Base-by-base conservation (phyloP, 2,329 filamentous ascomycete genomes). In the Shiraia sp. region DNA sequence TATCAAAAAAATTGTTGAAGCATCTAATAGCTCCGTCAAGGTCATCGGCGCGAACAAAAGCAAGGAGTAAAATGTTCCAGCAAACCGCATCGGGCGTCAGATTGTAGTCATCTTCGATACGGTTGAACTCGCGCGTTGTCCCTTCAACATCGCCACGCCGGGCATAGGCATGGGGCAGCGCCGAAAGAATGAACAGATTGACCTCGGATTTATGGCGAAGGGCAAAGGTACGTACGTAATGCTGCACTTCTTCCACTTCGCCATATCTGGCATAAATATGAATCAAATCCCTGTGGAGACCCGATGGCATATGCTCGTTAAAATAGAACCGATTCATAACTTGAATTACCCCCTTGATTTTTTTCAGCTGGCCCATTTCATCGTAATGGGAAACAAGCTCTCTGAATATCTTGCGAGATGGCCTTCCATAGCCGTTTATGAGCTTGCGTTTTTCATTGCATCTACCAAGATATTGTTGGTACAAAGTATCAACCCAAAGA, bases 51-150 rank as follows among this genome's bases (percentile, higher is more conserved):
- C 82, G 82, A 13, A 78, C 77, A 66, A 90, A 80, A 2, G 86
- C 85, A 57, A 85, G 82, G 32, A 97, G 74, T 19, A 96, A 69
- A 15, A 85, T 83, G 60, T 95, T 95, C 85, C 87, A 95, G 49
- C 79, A 82, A 25, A 75, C 64, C 1, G 78, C 65, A 49, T 82
- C 80, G 6, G 85, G 85, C 29, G 72, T 52, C 12, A 86, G 55
- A 1, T 73, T 69, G 56, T 83, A 85, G 35, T 81, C 74, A 6
- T 70, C 55, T 16, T 65, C 61, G 41, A 93, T 81, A n/a, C 77
- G 74, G 32, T 81, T 61, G 47, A 96, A 86, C 25, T 85, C 79
- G 14, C 73, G 65, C 35, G 79, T 71, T 0, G 85, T 81, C 36
- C 80, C 75, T 3, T 72, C 60, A 1, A 86, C 65, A 51, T 95